Base-by-base conservation (phyloP, 495 filamentous ascomycete species). In the Aspergillus sparsus region DNA sequence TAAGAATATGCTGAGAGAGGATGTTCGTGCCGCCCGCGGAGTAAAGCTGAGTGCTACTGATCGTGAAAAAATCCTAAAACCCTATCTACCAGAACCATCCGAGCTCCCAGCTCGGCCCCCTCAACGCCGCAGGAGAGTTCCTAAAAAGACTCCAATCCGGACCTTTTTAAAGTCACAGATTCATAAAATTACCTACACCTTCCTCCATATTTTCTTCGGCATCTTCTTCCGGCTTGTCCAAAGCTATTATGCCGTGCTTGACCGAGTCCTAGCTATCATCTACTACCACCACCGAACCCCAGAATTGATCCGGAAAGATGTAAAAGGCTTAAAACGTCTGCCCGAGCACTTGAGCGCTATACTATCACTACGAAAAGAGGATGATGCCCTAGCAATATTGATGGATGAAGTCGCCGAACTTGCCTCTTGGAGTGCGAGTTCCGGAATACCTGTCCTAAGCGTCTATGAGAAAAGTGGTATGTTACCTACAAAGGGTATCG, bases 221-320 rank as follows among this genome's bases (percentile, higher is more conserved):
- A 78, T 97, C 64, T 92, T 94, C 67, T 83, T 96, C 49, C 90
- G 91, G 35, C 72, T 92, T 47, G 83, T 93, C 37, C 86, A 88
- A 66, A 83, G 85, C 37, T 95, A 90, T 68, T 89, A 93, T 73
- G 85, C 85, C 27, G 78, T 94, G 37, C 74, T 85, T 49, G 86
- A 92, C 68, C 86, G 87, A 32, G 73, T 92, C 55, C 80, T 92
- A 62, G 87, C 91, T 10, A 79, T 98, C 60, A 80, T 92, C 27
- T 89, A 92, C 67, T 90, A 99, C 75, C 95, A 98, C 72, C 93
- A 98, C 73, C 87, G 89, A 46, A 93, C 92, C 1, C 94, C 94
- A 15, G 90, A 96, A 75, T 80, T 96, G 58, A 95, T 99, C 63
- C 83, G 85, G 64, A 84, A 87, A 60, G 94, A 98, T 78, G 89